Conservation (phyloP, 1,139 yeast genomes). For the Pichia sp. region DNA sequence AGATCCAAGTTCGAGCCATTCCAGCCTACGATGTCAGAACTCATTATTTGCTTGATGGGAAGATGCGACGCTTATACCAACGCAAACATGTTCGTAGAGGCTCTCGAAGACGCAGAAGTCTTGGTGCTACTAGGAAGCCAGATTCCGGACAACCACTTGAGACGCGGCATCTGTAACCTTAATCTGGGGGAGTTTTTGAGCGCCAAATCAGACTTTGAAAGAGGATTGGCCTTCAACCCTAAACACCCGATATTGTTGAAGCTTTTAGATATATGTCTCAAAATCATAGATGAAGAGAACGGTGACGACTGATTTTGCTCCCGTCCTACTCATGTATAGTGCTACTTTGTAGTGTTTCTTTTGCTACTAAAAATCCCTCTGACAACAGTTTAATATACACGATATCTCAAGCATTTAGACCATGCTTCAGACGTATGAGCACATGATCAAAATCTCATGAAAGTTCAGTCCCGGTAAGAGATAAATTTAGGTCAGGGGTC, state of each 20-base stretch:
- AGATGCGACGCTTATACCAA: conserved; percentile 80
- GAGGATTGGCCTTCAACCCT: conserved; percentile 68
- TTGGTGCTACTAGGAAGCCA: conserved; percentile 58
- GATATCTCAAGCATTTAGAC: too few species aligned
- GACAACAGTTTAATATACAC: too few species aligned
- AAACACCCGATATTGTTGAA: conserved; percentile 44
- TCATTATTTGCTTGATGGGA: conserved; percentile 66
- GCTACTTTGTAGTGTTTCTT: not conserved
- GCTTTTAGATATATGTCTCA: conserved; percentile 44
- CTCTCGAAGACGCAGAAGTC: conserved; percentile 78
- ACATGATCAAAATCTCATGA: too few species aligned
- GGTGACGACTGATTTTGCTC: conserved; percentile 35
- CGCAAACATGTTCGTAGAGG: conserved; percentile 60
- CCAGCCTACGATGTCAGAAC: conserved; percentile 73
- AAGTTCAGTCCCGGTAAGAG: too few species aligned
- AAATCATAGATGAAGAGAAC: conserved; percentile 47
- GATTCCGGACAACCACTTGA: conserved; percentile 73
- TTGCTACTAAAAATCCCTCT: too few species aligned
- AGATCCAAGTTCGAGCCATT: conserved; percentile 87
- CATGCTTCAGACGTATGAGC: too few species aligned
- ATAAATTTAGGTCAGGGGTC: too few species aligned
- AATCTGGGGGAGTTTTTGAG: conserved; percentile 67
- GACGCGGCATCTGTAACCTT: conserved; percentile 73
- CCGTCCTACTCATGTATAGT: not conserved
- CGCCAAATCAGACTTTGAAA: conserved; percentile 71